Conservation (phyloP, 495 filamentous ascomycete genomes). For the Jackrogersella multiformis region DNA sequence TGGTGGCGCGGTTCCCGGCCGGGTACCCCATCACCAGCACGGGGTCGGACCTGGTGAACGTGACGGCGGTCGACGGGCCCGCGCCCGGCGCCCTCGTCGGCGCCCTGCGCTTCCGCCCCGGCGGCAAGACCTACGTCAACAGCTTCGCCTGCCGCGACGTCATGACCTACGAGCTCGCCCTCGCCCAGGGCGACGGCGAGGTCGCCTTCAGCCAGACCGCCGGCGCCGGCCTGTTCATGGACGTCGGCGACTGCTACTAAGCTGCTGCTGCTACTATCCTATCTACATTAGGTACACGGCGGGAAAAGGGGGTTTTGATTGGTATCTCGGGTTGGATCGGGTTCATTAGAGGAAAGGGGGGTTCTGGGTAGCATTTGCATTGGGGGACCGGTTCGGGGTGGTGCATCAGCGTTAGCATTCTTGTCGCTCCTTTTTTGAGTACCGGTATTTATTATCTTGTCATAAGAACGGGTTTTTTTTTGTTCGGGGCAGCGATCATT, state of each 20-base stretch:
- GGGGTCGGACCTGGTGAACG: constrained; percentile 43
- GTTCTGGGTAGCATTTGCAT: background rate
- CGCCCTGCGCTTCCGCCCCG: constrained; percentile 34
- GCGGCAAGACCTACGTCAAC: constrained; percentile 34
- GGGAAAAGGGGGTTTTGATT: no score
- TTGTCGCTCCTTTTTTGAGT: constrained; percentile 3
- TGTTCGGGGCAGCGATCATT: no score
- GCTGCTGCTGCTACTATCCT: background rate
- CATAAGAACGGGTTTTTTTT: no score
- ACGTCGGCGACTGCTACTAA: constrained; percentile 21
- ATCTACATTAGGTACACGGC: background rate
- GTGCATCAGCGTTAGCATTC: background rate
- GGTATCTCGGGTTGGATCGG: no score
- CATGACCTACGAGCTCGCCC: constrained; percentile 44
- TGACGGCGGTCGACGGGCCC: constrained; percentile 43
- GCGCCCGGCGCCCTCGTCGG: constrained; percentile 46
- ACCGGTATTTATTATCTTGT: no score
- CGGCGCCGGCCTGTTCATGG: constrained; percentile 33
- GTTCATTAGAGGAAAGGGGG: background rate
- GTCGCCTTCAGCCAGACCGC: constrained; percentile 25
- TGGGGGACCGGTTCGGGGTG: background rate
- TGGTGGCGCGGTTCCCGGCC: constrained; percentile 48
- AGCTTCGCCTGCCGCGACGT: constrained; percentile 47
- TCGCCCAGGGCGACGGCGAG: constrained; percentile 31
- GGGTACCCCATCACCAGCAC: constrained; percentile 40